These are phyloP conservation scores for Onygena corvina DNA, from an alignment of 2,329 filamentous ascomycete species.

Conservation along the genomic window DNA sequence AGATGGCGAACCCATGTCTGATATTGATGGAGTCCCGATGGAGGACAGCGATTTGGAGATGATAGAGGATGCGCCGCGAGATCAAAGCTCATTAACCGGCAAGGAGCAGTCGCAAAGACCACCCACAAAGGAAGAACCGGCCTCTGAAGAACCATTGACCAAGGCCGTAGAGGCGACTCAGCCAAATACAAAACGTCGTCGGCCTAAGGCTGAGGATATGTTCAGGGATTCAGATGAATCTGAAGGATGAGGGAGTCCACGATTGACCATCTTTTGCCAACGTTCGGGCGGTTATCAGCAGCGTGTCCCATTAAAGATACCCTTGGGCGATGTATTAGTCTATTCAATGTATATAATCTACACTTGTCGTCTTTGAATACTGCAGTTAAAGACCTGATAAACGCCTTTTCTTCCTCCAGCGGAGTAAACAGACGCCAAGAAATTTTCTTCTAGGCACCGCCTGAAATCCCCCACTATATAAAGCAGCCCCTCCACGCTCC, in stretches of 20 bases:
- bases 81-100: conserved; percentile 25
- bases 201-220: conserved; percentile 72
- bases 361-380: neutral
- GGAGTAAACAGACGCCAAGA: conserved; percentile 1
- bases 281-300: neutral
- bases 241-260: conserved; percentile 23
- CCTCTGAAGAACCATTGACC: conserved; percentile 16
- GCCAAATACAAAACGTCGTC: conserved; percentile 40
- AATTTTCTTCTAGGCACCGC: neutral
- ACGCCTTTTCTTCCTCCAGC: no score
- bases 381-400: neutral
- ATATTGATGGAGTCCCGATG: conserved; percentile 37
- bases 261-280: neutral
- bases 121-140: conserved; percentile 10
- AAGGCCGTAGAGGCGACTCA: conserved; percentile 20
- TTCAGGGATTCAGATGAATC: conserved; percentile 69
- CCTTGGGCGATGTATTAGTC: neutral
- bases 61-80: conserved; percentile 38
- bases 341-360: neutral
- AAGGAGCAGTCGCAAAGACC: conserved; percentile 16
- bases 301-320: neutral
- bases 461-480: neutral
- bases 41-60: conserved; percentile 41
- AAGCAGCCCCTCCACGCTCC: neutral
- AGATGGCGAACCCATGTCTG: conserved; percentile 33